Base-by-base conservation (phyloP, 441 rosid genomes). In the Erodium moschatum region DNA sequence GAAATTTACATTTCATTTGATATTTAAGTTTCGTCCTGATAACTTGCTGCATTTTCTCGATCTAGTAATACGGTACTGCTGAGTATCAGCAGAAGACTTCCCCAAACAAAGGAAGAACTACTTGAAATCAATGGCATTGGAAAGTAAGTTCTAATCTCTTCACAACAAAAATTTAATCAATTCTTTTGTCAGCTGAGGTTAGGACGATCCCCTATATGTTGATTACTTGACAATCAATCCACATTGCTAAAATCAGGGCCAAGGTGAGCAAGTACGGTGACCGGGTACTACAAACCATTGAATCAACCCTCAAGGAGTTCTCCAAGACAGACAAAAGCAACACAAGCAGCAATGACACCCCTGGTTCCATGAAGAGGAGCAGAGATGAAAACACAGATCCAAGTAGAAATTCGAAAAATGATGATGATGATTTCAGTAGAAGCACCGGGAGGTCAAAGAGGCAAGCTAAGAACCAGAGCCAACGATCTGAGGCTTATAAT, bases 71-170 rank as follows among this genome's bases (percentile, higher is more conserved):
- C 89, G 44, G 84, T 92, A 0, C 83, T 93, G 73, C 89, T 88
- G 75, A 89, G 81, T 54, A 73, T 94, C 31, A 87, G 98, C 84
- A 87, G 71, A 80, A 79, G 81, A 76, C 66, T 91, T 75, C 98
- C 97, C 7, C 85, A 92, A 81, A 86, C 97, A 44, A 83, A 86
- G 82, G 96, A 88, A 79, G 97, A 91, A 78, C 88, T 94, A 67
- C 96, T 94, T 0, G 98, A 94, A 79, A 80, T 91, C 80, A 81
- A 81, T 81, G 98, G 98, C 79, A 88, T 94, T 64, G 97, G 97
- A 68, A 91, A 88, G 98, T 93, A 84, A 86, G 98, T 86, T 77
- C 64, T 65, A 54, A 62, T 15, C 3, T 64, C 7, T 40, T 6
- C 11, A 11, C 1, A 9, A 40, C 9, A 35, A 35, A 35, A 35